phyloP scores from a whole-genome alignment of 306 rosid species.

The Sindora glabra region DNA sequence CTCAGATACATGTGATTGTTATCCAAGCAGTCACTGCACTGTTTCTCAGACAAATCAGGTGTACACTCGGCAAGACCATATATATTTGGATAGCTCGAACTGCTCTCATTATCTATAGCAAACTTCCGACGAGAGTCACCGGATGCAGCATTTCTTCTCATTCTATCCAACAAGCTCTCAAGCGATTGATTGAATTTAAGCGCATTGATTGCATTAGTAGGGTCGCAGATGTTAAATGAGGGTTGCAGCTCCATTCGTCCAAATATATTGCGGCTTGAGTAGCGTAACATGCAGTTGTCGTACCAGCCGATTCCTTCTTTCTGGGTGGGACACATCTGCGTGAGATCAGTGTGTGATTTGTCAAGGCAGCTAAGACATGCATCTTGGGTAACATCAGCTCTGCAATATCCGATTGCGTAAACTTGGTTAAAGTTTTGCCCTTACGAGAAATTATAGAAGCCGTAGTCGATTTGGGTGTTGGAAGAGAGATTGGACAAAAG shows the following conservation, averaged over 20 bases:
- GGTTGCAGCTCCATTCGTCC: neutral
- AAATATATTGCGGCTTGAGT: neutral
- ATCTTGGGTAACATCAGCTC: slow-evolving; percentile 17
- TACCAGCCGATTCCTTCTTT: too few species aligned
- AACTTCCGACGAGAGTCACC: slow-evolving; percentile 1
- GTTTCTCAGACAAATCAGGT: neutral
- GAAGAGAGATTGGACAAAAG: slow-evolving; percentile 12
- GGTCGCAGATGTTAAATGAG: too few species aligned
- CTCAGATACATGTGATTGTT: accelerated
- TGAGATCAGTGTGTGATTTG: neutral
- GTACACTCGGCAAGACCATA: slow-evolving; percentile 16
- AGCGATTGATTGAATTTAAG: too few species aligned
- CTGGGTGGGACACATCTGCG: neutral
- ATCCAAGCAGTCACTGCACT: neutral
- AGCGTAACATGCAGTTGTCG: slow-evolving; percentile 8
- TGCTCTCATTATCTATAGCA: neutral
- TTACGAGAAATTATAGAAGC: slow-evolving; percentile 19
- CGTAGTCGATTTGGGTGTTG: slow-evolving; percentile 10
- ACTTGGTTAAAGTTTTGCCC: slow-evolving; percentile 5
- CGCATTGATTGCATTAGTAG: too few species aligned
- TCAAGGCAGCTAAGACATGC: neutral
- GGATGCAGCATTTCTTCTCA: neutral
- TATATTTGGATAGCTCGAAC: neutral
- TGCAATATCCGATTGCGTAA: slow-evolving; percentile 10
- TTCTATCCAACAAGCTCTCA: too few species aligned